Evolutionary conservation across 768 basidiomycete genomes (phyloP).

Genomic region (Amanita pseudoporphyria): DNA sequence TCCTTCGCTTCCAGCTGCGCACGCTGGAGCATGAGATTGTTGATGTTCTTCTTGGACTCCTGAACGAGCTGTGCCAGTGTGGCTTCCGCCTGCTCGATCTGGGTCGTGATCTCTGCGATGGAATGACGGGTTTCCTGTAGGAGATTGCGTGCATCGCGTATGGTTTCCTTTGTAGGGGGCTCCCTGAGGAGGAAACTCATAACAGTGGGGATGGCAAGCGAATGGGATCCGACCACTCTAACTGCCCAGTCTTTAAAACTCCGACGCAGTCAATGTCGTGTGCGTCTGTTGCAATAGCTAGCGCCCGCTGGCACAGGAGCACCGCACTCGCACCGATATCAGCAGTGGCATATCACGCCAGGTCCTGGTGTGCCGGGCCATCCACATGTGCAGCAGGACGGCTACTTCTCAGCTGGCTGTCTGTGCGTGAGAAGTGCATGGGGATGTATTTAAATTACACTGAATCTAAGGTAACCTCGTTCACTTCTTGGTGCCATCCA

Average conservation of each 20-base stretch:
- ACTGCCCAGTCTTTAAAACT: constrained; percentile 7
- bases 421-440: too few relatives aligned
- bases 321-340: too few relatives aligned
- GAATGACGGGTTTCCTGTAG: constrained; percentile 29
- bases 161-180: constrained; percentile 47
- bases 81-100: constrained; percentile 44
- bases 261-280: neutral
- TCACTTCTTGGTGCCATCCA: constrained; percentile 74
- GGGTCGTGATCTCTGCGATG: constrained; percentile 26
- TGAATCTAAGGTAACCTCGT: too few relatives aligned
- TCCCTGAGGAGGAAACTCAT: constrained; percentile 34
- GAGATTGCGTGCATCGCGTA: constrained; percentile 40
- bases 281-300: too few relatives aligned
- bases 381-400: too few relatives aligned
- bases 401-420: too few relatives aligned
- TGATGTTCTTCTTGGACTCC: constrained; percentile 44
- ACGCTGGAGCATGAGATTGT: constrained; percentile 42
- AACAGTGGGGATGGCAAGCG: neutral
- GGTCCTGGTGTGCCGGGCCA: too few relatives aligned
- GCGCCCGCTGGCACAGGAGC: too few relatives aligned
- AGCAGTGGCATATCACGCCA: too few relatives aligned
- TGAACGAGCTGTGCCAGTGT: constrained; percentile 49
- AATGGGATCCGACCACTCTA: neutral
- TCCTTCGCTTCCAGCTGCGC: constrained; percentile 37
- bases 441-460: too few relatives aligned